Base-by-base conservation (phyloP, 768 basidiomycete genomes). In the Termitomyces sp. region DNA sequence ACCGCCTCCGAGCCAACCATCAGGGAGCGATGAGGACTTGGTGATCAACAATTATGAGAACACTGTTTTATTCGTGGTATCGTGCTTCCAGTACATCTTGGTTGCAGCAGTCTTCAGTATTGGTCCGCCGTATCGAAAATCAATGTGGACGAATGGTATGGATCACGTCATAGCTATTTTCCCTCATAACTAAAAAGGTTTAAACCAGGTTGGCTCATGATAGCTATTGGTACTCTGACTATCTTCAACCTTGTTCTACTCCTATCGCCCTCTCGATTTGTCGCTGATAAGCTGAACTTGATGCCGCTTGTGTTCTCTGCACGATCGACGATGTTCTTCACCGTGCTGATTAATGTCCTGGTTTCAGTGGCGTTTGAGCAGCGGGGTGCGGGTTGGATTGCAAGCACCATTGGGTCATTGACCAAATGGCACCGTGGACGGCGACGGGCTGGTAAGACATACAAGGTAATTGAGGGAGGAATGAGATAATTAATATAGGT, bases 101-200 rank as follows among this genome's bases (percentile, higher is more conserved):
- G 92, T 97, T 8, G 97, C 96, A 13, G 96, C 89, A 0, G 94
- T 98, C 0, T 99, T 98, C 76, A 96, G 93, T 70, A 97, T 98
- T 64, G 97, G 97, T 0, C 95, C 95, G 3, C 97, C 97, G 4
- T 99, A 96, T 72, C 85, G 97, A 52, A 90, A 92, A 72, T 82
- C 94, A 28, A 91, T 98, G 82, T 94, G 90, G 85, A 92, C 95
- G 16, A 99, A 99, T 68, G 85, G 95, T 95, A 69, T 57, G 85
- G 47, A 55, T 55, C 35, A 49, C 23, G 46, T 20, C 38, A 56
- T 16, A 40, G 14, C 3, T 38, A 8, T 50, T 23, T 16, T 41
- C 52, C 33, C 6, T 43, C 35, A 16, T 38, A 41, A 30, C 62
- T 52, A 40, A 57, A 57, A 55, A 26, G 26, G 14, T 55, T 55